Base-by-base conservation (phyloP, 2,329 filamentous ascomycete genomes). In the Calonectria pseudoturangicola region DNA sequence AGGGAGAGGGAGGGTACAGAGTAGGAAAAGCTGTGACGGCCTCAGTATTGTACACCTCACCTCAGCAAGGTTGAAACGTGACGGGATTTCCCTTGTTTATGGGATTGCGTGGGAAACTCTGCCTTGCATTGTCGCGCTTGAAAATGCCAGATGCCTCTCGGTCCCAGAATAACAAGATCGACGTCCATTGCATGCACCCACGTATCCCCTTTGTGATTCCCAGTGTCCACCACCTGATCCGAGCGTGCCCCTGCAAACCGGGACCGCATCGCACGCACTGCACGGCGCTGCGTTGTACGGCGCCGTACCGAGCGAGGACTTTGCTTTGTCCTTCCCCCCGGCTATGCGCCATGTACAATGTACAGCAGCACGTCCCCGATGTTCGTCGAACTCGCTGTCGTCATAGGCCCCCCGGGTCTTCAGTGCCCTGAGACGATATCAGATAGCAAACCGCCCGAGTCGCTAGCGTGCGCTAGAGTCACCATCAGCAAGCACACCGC, bases 301-400 rank as follows among this genome's bases (percentile, higher is more conserved):
- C 58, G 58, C 18, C 36, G 33, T 16, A 39, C 36, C 54, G 54
- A 39, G n/a, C 51, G 54, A 36, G 30, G 36, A 27, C 54, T 54
- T 54, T 43, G 12, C 33, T 25, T 60, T 39, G n/a, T 36, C 54
- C 21, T 60, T 33, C 54, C 54, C 54, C 54, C 54, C 21, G 16
- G 28, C 50, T 28, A 10, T 60, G 21, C 54, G 36, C 13, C 13
- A 41, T 60, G 54, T 39, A 54, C 50, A 18, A 30, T 30, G 27
- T 56, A 21, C 54, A 39, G 54, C 54, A 60, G 54, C 54, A 60
- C 54, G 54, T 60, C 54, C 54, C 54, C 54, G 39, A 60, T 6
- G 54, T 60, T 60, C 54, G 54, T 60, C 41, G 54, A 60, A 41
- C 36, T n/a, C 30, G 12, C 51, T 28, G 33, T 41, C 36, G 54